phyloP scores from a whole-genome alignment of 441 rosid species.

The Flueggea neowawraea region DNA sequence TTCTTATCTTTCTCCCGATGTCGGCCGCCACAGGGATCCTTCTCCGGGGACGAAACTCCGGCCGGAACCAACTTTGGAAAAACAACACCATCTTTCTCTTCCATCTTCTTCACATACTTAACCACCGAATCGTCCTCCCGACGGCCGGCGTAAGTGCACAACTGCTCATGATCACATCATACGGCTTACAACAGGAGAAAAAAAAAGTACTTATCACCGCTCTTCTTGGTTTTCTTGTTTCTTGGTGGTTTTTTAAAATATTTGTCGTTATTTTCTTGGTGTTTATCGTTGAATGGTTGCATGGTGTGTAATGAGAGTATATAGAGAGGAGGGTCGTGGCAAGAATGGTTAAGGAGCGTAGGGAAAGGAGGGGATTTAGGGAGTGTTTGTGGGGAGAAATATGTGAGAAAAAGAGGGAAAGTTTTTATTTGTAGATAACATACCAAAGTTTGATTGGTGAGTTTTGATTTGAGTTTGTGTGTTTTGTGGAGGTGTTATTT shows the following conservation, averaged over 20 bases:
- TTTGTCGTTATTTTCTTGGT: not conserved
- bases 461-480: not conserved
- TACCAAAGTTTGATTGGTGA: not conserved
- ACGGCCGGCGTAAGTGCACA: not conserved
- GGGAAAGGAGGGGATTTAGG: constrained; percentile 17
- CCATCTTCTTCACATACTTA: not conserved
- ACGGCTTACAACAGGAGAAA: constrained; percentile 19
- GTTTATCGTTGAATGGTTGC: not conserved
- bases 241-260: not conserved
- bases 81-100: constrained; percentile 9
- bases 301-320: not conserved
- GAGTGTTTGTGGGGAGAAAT: constrained; percentile 17
- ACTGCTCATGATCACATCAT: constrained; percentile 6
- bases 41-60: not conserved
- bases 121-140: not conserved
- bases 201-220: not conserved
- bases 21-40: no score
- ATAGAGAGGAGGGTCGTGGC: not conserved
- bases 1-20: constrained; percentile 11
- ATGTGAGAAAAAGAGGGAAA: constrained; percentile 26
- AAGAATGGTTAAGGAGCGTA: not conserved
- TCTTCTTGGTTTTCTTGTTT: not conserved
- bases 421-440: not conserved
- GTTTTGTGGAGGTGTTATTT: no score
- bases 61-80: not conserved